Evolutionary conservation across 495 filamentous ascomycete genomes (phyloP).

Genomic region (Lophiotrema nucula): DNA sequence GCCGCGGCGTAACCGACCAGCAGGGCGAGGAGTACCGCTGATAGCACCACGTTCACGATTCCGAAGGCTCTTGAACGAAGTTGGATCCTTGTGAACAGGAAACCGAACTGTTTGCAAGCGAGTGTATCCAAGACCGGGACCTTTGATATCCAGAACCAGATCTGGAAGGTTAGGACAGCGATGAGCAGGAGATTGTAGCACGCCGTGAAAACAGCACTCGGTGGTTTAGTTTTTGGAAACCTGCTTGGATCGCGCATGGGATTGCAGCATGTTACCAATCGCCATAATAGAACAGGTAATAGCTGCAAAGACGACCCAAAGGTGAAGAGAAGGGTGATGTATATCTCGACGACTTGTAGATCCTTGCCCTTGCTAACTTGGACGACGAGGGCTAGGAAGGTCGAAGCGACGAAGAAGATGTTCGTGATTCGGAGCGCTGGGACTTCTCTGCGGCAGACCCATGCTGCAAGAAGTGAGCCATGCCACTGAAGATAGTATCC

Average conservation of each 20-base stretch:
- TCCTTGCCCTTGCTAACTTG: not conserved
- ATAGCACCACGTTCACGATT: not conserved
- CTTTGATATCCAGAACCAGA: conserved; percentile 13
- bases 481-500: conserved; percentile 1
- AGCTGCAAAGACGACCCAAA: not conserved
- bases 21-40: not conserved
- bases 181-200: not conserved
- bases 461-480: not conserved
- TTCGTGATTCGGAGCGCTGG: not conserved
- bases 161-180: conserved; percentile 6
- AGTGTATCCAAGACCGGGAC: not conserved
- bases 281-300: not conserved
- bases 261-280: not conserved
- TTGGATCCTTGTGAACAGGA: conserved; percentile 2
- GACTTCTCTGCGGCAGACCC: not conserved
- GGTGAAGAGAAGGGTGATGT: conserved; percentile 1
- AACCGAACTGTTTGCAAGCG: conserved; percentile 4
- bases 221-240: conserved; percentile 3
- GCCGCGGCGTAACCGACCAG: conserved; percentile 1
- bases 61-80: not conserved
- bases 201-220: not conserved
- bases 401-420: not conserved
- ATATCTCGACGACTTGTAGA: not conserved
- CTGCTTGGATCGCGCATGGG: not conserved
- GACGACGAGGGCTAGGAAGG: not conserved